Conservation (phyloP, 495 filamentous ascomycete genomes). For the Pyrenula aspistea region DNA sequence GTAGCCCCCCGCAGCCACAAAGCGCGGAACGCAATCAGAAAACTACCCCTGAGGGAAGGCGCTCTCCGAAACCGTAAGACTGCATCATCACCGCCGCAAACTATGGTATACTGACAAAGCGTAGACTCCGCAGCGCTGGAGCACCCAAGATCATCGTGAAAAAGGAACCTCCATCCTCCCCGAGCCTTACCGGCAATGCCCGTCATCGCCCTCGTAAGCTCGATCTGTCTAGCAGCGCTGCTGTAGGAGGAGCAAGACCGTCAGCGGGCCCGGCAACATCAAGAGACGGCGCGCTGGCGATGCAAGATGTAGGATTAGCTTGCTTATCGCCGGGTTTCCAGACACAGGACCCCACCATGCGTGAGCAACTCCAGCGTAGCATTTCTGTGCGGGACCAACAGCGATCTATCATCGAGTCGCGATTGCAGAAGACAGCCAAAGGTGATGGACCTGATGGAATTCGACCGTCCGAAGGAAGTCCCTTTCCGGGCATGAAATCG, state of each 20-base stretch:
- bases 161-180: slow-evolving; percentile 82
- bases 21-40: slow-evolving; percentile 29
- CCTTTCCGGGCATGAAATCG: slow-evolving; percentile 52
- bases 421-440: slow-evolving; percentile 77
- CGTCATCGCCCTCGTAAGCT: slow-evolving; percentile 81
- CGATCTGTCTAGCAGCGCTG: slow-evolving; percentile 67
- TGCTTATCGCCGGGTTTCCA: slow-evolving; percentile 93
- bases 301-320: slow-evolving; percentile 88
- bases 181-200: slow-evolving; percentile 55
- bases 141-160: slow-evolving; percentile 83
- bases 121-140: slow-evolving; percentile 28
- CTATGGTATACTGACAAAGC: slow-evolving; percentile 4
- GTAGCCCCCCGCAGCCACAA: slow-evolving; percentile 20
- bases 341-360: slow-evolving; percentile 91
- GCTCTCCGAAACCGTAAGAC: slow-evolving; percentile 44
- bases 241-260: slow-evolving; percentile 44
- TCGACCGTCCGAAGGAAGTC: slow-evolving; percentile 35
- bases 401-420: slow-evolving; percentile 83
- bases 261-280: slow-evolving; percentile 70
- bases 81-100: background rate
- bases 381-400: slow-evolving; percentile 91
- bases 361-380: slow-evolving; percentile 88
- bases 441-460: slow-evolving; percentile 52
- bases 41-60: slow-evolving; percentile 37
- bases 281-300: slow-evolving; percentile 56